These are phyloP conservation scores for Jimgerdemannia lactiflua DNA, from an alignment of 192 early-diverging fungal species.

Conservation along the genomic window DNA sequence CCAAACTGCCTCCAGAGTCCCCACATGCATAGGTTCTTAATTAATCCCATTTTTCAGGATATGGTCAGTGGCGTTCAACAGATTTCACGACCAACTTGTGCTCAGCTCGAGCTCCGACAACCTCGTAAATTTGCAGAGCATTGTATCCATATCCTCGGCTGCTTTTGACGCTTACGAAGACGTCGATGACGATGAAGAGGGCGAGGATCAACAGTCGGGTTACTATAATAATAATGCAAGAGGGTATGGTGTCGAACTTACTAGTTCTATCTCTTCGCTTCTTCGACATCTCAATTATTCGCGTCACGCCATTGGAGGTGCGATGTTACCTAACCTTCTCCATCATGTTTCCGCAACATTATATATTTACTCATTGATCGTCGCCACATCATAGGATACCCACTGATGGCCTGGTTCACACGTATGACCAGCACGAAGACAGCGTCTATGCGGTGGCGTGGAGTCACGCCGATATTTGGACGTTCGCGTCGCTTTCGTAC, in stretches of 20 bases:
- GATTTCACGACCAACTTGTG: constrained; percentile 90
- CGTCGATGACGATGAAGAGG: constrained; percentile 38
- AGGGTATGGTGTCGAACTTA: neutral
- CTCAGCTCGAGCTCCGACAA: constrained; percentile 85
- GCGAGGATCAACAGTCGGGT: constrained; percentile 18
- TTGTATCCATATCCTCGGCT: constrained; percentile 83
- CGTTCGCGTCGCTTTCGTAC: constrained; percentile 91
- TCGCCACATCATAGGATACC: constrained; percentile 28
- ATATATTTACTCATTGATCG: constrained; percentile 4
- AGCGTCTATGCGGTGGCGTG: constrained; percentile 89
- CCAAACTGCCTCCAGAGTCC: too few relatives aligned
- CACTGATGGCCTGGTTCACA: constrained; percentile 79
- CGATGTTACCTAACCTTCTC: neutral
- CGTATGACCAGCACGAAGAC: constrained; percentile 95
- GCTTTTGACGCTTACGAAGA: constrained; percentile 37
- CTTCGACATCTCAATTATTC: constrained; percentile 4
- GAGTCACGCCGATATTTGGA: constrained; percentile 91
- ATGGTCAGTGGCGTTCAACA: constrained; percentile 82
- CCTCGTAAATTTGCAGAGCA: constrained; percentile 82
- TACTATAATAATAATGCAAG: neutral
- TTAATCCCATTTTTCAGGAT: constrained; percentile 49
- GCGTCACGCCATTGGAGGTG: constrained; percentile 20
- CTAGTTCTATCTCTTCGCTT: neutral
- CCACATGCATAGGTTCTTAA: neutral
- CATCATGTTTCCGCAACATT: neutral